Evolutionary conservation across 176 grass and related monocot species (phyloP).

Genomic region (Sorghum bicolor): Sorghum_bicolor_NCBIv3 NC_012876.2:63384001-63384500

Average conservation of each 20-base stretch:
- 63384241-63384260: too few species aligned
- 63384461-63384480: background rate
- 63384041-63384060: conserved; percentile 41
- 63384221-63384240: too few species aligned
- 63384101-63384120: conserved; percentile 59
- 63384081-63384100: conserved; percentile 53
- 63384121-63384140: background rate
- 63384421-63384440: background rate
- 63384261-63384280: too few species aligned
- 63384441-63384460: background rate
- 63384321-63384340: conserved; percentile 17
- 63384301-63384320: background rate
- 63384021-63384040: conserved; percentile 46
- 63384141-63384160: conserved; percentile 2
- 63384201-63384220: too few species aligned
- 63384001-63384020: conserved; percentile 41
- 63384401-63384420: background rate
- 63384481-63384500: background rate
- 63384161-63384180: background rate
- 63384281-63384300: too few species aligned
- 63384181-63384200: too few species aligned
- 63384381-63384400: background rate
- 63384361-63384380: background rate
- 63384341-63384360: background rate
- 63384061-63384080: conserved; percentile 60